Conservation (phyloP, 495 filamentous ascomycete species). For the Oidiodendron maius region DNA sequence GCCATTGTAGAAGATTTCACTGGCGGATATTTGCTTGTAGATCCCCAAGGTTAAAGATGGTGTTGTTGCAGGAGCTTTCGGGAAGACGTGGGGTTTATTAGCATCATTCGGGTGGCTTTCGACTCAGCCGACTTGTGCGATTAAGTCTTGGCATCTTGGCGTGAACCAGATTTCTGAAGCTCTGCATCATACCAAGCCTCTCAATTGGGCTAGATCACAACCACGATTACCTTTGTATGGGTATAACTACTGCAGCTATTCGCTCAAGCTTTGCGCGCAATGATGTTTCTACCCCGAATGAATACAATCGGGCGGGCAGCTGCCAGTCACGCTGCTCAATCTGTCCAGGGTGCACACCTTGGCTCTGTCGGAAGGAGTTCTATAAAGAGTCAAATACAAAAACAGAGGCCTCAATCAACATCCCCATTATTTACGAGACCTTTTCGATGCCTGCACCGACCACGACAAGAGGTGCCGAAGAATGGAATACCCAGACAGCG, state of each 20-base stretch:
- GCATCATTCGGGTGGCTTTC: neutral
- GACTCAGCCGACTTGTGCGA: neutral
- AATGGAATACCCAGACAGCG: conserved; percentile 10
- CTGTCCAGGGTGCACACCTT: conserved; percentile 13
- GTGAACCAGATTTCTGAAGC: no score
- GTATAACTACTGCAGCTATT: no score
- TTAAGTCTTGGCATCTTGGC: no score
- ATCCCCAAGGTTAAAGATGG: neutral
- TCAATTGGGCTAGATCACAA: no score
- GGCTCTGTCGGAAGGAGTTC: neutral
- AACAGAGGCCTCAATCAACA: conserved; percentile 10
- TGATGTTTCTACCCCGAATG: conserved; percentile 18
- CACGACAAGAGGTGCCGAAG: conserved; percentile 4
- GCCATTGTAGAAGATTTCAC: conserved; percentile 33
- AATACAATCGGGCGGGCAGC: conserved; percentile 7
- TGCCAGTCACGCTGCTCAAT: conserved; percentile 15
- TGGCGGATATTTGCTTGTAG: neutral
- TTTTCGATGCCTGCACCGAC: conserved; percentile 18
- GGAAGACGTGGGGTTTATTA: conserved; percentile 3
- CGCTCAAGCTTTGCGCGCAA: no score
- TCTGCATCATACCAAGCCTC: no score
- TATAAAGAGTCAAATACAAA: conserved; percentile 4
- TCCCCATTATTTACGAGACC: neutral
- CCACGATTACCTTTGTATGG: no score
- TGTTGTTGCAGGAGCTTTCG: neutral